phyloP scores from a whole-genome alignment of 2,329 filamentous ascomycete species.

The Dryadomyces quercivorus region DNA sequence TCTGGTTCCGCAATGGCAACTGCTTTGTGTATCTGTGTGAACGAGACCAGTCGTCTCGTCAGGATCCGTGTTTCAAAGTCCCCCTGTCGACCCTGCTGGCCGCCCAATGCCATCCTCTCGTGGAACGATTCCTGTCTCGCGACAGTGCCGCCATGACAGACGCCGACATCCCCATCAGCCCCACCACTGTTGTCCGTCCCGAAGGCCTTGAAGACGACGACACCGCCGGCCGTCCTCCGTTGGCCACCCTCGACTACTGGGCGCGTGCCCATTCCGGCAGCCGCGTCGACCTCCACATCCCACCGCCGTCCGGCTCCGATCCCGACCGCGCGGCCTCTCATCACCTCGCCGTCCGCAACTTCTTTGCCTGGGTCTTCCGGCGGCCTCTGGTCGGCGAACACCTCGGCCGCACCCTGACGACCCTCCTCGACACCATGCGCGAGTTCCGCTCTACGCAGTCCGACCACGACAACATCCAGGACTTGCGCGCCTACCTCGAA shows the following conservation, averaged over 20 bases:
- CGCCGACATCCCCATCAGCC: background rate
- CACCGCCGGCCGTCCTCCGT: conserved; percentile 16
- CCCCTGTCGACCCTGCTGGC: conserved; percentile 44
- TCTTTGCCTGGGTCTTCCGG: conserved; percentile 58
- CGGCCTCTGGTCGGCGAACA: conserved; percentile 55
- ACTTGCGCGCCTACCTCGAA: conserved; percentile 54
- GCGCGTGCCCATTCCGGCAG: conserved; percentile 10
- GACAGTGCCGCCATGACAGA: conserved; percentile 14
- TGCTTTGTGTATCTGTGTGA: conserved; percentile 59
- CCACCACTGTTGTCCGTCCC: too few species aligned
- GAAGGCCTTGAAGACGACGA: too few species aligned
- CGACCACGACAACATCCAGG: conserved; percentile 39
- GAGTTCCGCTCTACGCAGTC: conserved; percentile 34
- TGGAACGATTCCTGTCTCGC: conserved; percentile 36
- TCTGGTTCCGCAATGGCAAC: conserved; percentile 57
- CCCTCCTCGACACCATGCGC: conserved; percentile 52
- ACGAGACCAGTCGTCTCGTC: conserved; percentile 49
- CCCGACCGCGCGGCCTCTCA: conserved; percentile 45
- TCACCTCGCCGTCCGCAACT: conserved; percentile 59
- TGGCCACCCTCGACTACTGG: conserved; percentile 8
- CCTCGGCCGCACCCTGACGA: conserved; percentile 51
- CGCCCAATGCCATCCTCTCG: conserved; percentile 46
- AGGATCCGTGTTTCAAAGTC: conserved; percentile 56
- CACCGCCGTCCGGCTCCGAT: conserved; percentile 42
- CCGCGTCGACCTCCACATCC: conserved; percentile 54